phyloP scores from a whole-genome alignment of 1,284 basidiomycete genomes.

The Pseudozyma tsukubaensis region DNA sequence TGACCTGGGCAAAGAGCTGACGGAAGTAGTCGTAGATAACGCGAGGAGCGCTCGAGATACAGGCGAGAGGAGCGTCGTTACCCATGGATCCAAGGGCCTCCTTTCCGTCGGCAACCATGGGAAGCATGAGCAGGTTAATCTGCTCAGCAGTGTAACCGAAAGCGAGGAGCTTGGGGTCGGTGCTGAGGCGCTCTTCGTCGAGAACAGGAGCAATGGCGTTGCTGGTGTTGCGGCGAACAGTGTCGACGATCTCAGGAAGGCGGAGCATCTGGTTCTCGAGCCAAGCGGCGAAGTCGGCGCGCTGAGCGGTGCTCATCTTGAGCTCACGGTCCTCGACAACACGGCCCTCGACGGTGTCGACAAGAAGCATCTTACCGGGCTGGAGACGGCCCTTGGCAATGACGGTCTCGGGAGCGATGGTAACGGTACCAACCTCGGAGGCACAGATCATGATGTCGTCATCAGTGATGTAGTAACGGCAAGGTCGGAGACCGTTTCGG shows the following conservation, averaged over 20 bases:
- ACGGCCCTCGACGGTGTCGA: conserved; percentile 67
- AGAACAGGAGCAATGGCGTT: conserved; percentile 57
- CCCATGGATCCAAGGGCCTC: conserved; percentile 68
- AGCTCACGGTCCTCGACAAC: conserved; percentile 67
- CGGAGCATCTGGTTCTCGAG: conserved; percentile 65
- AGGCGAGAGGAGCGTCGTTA: conserved; percentile 65
- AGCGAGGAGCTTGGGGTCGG: conserved; percentile 64
- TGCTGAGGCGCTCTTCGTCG: conserved; percentile 57
- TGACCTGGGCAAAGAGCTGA: conserved; percentile 67
- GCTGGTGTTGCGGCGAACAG: conserved; percentile 44
- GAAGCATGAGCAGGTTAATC: conserved; percentile 65
- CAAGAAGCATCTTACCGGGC: conserved; percentile 67
- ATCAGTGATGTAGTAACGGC: conserved; percentile 66
- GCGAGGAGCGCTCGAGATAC: conserved; percentile 61
- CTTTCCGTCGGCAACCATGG: conserved; percentile 63
- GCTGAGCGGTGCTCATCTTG: conserved; percentile 64
- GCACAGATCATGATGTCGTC: conserved; percentile 69
- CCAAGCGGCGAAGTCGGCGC: conserved; percentile 67
- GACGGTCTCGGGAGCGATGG: conserved; percentile 62
- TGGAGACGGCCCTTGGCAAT: conserved; percentile 65
- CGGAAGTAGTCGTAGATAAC: conserved; percentile 67
- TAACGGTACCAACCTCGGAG: conserved; percentile 66
- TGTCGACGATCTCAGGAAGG: conserved; percentile 59
- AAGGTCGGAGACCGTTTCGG: conserved; percentile 67
- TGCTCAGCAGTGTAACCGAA: conserved; percentile 67